Evolutionary conservation across 495 filamentous ascomycete genomes (phyloP), one percentile per base, ranked within the genome.

Genomic region (Penicillium roqueforti): DNA sequence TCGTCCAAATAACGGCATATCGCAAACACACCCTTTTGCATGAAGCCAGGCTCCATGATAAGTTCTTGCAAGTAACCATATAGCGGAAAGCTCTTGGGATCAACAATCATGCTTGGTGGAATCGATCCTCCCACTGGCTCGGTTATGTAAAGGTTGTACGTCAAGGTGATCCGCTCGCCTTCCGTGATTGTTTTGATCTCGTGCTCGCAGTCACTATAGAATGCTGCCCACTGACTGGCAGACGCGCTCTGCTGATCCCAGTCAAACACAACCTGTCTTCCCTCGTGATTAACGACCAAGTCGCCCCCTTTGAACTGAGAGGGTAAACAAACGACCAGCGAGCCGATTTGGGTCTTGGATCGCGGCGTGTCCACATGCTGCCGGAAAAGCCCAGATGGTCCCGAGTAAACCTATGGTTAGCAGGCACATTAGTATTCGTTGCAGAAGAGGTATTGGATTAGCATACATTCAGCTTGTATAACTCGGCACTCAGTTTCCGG

Each of bases 151-250:
- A 86, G 66, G 51, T 85, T 83, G 68, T 84, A 85, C 1, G 81
- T 85, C 19, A 85, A 59, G 0, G 80, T 85, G 23, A 85, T 53
- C 0, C 80, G 71, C 45, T 85, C 70, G 0, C 80, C 81, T 6
- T 60, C 52, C 0, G 68, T 79, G 38, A 85, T 70, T n/a, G 71
- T 65, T 6, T 74, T 62, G n/a, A 85, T 75, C 62, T 85, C 81
- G 60, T 85, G 82, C 57, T 80, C 76, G 55, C 78, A 83, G 56
- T 85, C 80, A 51, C 74, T 80, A 58, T 83, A 85, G 63, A 86
- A 86, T 1, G 82, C 81, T 0, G 76, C 80, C 81, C 80, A 86
- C 19, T 77, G 62, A 43, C 84, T 71, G 1, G 55, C 11, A 0
- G 65, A 38, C 4, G 19, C 40, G 32, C 60, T 69, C 0, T 45